A percentile compares a stretch with the other conserved stretches of the same genome.
These are phyloP conservation scores for Nicotiana attenuata DNA, from an alignment of 257 asterid genomes.

Conservation along the genomic window DNA sequence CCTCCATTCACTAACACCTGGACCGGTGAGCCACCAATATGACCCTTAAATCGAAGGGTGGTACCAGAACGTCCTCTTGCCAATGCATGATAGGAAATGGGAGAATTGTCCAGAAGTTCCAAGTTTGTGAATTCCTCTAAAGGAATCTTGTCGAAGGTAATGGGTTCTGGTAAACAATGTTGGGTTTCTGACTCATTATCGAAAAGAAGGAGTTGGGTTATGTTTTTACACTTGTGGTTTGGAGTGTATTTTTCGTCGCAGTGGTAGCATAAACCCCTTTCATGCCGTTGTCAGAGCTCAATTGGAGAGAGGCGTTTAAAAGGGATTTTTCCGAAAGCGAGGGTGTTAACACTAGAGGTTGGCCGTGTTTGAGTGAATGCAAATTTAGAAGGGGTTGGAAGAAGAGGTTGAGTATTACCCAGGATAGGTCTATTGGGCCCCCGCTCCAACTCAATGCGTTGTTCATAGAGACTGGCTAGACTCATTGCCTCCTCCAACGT, in stretches of 20 bases:
- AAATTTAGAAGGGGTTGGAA: too few relatives aligned
- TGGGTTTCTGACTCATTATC: background rate
- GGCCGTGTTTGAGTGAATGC: too few relatives aligned
- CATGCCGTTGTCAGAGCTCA: background rate
- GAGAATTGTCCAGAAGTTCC: background rate
- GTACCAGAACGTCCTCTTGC: background rate
- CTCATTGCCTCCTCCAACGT: too few relatives aligned
- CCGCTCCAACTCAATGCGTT: too few relatives aligned
- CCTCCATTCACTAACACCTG: background rate
- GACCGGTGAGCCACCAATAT: background rate
- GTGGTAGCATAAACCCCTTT: background rate
- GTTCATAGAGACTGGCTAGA: too few relatives aligned
- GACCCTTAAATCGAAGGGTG: background rate
- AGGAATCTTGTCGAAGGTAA: fast-evolving
- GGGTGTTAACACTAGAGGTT: too few relatives aligned
- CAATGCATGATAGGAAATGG: background rate
- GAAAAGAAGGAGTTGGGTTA: background rate
- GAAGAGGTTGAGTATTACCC: too few relatives aligned
- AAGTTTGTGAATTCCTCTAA: background rate
- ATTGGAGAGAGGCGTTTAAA: background rate
- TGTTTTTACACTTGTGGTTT: background rate
- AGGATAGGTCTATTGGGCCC: too few relatives aligned
- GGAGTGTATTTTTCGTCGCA: background rate
- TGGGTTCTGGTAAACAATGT: too few relatives aligned
- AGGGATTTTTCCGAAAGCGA: too few relatives aligned